Conservation (phyloP, 2,329 filamentous ascomycete genomes). For the Elsinoe necatrix region DNA sequence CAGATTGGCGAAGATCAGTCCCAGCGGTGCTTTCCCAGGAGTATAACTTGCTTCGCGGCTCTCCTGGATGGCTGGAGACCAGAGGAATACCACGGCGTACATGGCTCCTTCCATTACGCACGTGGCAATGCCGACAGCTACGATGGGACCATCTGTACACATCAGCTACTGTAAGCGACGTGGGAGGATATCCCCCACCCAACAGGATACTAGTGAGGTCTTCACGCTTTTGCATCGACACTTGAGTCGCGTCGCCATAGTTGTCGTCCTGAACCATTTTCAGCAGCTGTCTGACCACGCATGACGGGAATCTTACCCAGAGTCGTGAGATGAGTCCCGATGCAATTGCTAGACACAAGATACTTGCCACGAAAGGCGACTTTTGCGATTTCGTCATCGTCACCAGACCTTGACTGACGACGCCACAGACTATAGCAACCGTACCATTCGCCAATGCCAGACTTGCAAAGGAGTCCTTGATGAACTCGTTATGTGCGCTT, state of each 20-base stretch:
- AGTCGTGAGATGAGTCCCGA: slow-evolving; percentile 39
- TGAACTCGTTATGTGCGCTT: slow-evolving; percentile 34
- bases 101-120: slow-evolving; percentile 54
- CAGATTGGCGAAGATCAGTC: slow-evolving; percentile 49
- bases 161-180: no score
- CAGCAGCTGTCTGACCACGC: background rate
- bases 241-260: slow-evolving; percentile 25
- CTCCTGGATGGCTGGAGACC: slow-evolving; percentile 44
- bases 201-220: background rate
- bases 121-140: slow-evolving; percentile 45
- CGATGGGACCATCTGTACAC: slow-evolving; percentile 37
- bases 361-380: slow-evolving; percentile 44
- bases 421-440: slow-evolving; percentile 48
- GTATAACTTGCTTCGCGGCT: background rate
- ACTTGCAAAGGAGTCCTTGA: slow-evolving; percentile 46
- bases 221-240: slow-evolving; percentile 31
- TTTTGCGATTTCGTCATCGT: slow-evolving; percentile 39
- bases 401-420: slow-evolving; percentile 47
- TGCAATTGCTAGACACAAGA: slow-evolving; percentile 39
- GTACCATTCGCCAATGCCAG: slow-evolving; percentile 48
- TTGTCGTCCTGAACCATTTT: background rate
- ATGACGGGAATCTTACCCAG: slow-evolving; percentile 32
- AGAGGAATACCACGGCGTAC: slow-evolving; percentile 57
- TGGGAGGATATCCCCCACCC: no score
- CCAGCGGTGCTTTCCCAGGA: slow-evolving; percentile 31